Base-by-base conservation (phyloP, 495 filamentous ascomycete genomes). In the Baudoinia panamericana region DNA sequence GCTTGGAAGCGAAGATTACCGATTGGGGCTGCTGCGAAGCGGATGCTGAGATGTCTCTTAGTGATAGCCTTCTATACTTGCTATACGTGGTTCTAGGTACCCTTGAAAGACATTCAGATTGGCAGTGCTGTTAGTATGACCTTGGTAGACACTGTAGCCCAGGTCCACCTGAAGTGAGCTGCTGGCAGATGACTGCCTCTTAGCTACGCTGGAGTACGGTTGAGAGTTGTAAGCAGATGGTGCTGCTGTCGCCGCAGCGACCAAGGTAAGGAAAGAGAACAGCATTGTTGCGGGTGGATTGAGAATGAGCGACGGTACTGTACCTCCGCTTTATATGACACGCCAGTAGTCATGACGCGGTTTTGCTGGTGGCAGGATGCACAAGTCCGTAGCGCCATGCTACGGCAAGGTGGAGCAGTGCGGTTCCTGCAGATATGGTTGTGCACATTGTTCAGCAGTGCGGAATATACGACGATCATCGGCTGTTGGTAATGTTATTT, bases 1-100 rank as follows among this genome's bases (percentile, higher is more conserved):
- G 51, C 37, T 36, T 55, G 51, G 50, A 50, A 60, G 19, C 57
- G 43, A 10, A 51, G 24, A 3, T 31, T 24, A 0, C 56, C 56
- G 0, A 24, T 24, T 7, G 51, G 40, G 8, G 40, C 20, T 13
- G 26, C 20, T 4, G 46, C 51, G 21, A 29, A 54, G 5, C 51
- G 51, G 11, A 54, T 50, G 8, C 51, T 49, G 22, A n/a, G n/a
- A n/a, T 17, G 24, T 3, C 5, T 15, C 3, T 3, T 30, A 28
- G 24, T 7, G 7, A 38, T 28, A 7, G 6, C 8, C 35, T 6
- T 28, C 16, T 27, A 11, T 7, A 9, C 20, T 10, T 10, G 35
- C 6, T 53, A 50, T 5, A 53, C 23, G 36, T 47, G 49, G 23
- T 52, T 45, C 33, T 52, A 16, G 22, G 12, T 27, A 46, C 36